phyloP scores from a whole-genome alignment of 176 grass and related monocot genomes.

The Lolium rigidum region DNA sequence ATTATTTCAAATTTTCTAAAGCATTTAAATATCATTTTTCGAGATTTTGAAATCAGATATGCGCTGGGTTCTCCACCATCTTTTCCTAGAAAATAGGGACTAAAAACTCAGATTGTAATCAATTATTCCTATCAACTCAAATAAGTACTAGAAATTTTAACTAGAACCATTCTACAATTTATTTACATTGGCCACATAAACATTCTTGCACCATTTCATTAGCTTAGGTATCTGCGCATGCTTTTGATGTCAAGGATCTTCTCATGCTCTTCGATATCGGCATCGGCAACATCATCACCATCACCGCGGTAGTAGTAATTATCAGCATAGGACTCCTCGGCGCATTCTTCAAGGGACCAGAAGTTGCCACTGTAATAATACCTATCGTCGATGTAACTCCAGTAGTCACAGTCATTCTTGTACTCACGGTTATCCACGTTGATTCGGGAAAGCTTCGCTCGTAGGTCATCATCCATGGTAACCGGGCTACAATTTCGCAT shows the following conservation, averaged over 20 bases:
- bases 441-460: not conserved
- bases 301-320: not conserved
- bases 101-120: too few species aligned
- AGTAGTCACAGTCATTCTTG: not conserved
- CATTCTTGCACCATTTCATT: not conserved
- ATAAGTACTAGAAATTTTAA: too few species aligned
- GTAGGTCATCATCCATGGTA: not conserved
- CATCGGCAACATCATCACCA: not conserved
- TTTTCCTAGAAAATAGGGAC: too few species aligned
- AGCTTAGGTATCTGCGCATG: conserved; percentile 13
- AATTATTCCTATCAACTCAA: too few species aligned
- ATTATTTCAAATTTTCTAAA: too few species aligned
- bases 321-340: not conserved
- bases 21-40: too few species aligned
- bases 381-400: too few species aligned
- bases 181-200: too few species aligned
- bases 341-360: not conserved
- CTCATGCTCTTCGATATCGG: not conserved
- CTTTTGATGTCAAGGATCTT: not conserved
- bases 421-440: not conserved
- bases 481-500: not conserved
- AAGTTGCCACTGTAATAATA: too few species aligned
- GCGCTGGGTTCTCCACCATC: too few species aligned
- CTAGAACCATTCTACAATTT: too few species aligned
- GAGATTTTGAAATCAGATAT: too few species aligned